A percentile compares a stretch with the other conserved stretches of the same genome.
Conservation (phyloP, 2,329 filamentous ascomycete species). For the Aureobasidium lini region DNA sequence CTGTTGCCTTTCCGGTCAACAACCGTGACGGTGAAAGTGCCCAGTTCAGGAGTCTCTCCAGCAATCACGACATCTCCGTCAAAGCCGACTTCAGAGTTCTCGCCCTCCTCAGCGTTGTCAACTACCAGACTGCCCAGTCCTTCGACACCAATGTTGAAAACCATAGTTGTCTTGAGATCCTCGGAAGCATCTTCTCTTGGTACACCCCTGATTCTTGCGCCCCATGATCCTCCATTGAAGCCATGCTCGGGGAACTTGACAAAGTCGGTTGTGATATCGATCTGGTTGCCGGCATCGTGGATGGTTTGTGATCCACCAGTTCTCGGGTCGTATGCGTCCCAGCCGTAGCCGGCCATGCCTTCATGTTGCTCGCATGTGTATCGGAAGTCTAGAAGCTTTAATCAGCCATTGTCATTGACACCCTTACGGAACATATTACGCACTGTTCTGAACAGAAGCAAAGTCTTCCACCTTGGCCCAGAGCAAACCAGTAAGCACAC, state of each 20-base stretch:
- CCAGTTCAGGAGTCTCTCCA: slow-evolving; percentile 64
- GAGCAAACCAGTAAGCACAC: slow-evolving; percentile 73
- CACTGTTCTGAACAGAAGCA: slow-evolving; percentile 66
- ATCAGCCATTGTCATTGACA: slow-evolving; percentile 18
- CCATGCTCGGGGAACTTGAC: slow-evolving; percentile 79
- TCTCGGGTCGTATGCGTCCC: slow-evolving; percentile 92
- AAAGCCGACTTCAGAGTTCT: slow-evolving; percentile 47
- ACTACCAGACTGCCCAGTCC: slow-evolving; percentile 62
- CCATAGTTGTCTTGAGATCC: slow-evolving; percentile 64
- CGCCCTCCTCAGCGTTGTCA: slow-evolving; percentile 42
- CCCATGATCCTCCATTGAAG: slow-evolving; percentile 83
- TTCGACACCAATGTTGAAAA: slow-evolving; percentile 79
- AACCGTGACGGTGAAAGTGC: slow-evolving; percentile 70
- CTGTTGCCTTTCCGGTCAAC: slow-evolving; percentile 57
- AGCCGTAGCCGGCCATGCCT: slow-evolving; percentile 90
- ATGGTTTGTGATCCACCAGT: slow-evolving; percentile 83
- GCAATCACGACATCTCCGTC: slow-evolving; percentile 58
- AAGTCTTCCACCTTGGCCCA: slow-evolving; percentile 84
- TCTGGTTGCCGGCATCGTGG: slow-evolving; percentile 76
- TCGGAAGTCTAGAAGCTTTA: slow-evolving; percentile 58
- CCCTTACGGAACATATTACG: background rate
- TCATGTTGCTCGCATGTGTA: slow-evolving; percentile 96
- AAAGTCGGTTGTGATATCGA: slow-evolving; percentile 90
- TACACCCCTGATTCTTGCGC: slow-evolving; percentile 73
- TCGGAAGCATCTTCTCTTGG: slow-evolving; percentile 60